phyloP scores from a whole-genome alignment of 257 asterid species.

The Oldenlandia corymbosa region DNA sequence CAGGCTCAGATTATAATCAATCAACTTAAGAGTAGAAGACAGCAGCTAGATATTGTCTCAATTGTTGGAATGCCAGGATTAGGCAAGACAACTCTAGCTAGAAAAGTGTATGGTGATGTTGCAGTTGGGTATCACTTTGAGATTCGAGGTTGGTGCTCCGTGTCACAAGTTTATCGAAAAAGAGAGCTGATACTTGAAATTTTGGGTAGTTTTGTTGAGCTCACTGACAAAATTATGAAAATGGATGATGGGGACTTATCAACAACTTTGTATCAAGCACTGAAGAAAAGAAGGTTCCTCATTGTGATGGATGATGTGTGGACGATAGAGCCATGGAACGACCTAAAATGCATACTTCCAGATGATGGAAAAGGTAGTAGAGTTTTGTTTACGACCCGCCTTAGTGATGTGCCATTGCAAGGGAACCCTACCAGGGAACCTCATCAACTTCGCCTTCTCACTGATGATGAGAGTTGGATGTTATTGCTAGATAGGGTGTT shows the following conservation, averaged over 20 bases:
- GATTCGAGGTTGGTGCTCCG: constrained; percentile 15
- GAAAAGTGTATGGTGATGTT: neutral
- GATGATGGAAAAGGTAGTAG: neutral
- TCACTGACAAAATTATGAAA: neutral
- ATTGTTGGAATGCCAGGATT: constrained; percentile 21
- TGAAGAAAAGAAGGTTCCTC: neutral
- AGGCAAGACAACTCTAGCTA: constrained; percentile 20
- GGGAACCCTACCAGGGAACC: no score
- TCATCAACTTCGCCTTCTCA: no score
- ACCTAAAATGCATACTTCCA: no score
- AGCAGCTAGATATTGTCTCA: constrained; percentile 5
- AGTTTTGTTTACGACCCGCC: constrained; percentile 13
- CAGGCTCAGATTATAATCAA: neutral
- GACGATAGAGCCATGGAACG: no score
- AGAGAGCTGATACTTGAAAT: constrained; percentile 11
- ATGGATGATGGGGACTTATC: neutral
- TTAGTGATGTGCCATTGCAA: no score
- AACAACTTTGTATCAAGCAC: neutral
- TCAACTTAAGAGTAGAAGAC: neutral
- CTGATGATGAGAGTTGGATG: no score
- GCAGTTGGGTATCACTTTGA: neutral
- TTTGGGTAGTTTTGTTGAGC: neutral
- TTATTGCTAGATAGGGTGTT: no score
- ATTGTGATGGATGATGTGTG: neutral
- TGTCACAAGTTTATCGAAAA: constrained; percentile 10